Evolutionary conservation across 441 rosid species (phyloP).

Genomic region (Capsella rubella): DNA sequence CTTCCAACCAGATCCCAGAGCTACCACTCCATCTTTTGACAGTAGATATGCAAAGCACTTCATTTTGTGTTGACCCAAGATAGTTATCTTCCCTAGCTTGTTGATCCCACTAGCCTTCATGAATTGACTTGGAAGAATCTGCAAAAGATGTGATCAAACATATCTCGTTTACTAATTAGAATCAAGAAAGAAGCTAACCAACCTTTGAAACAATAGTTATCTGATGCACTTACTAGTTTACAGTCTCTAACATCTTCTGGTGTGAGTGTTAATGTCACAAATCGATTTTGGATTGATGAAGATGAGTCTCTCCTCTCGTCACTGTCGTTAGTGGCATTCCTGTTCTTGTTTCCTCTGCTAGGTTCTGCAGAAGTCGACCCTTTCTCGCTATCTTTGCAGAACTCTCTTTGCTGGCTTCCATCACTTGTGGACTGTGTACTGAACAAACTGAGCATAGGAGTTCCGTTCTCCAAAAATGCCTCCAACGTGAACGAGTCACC

Average conservation of each 20-base stretch:
- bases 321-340: not conserved
- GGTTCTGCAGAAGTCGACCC: not conserved
- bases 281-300: constrained; percentile 5
- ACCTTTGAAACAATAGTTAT: not conserved
- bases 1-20: not conserved
- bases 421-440: not conserved
- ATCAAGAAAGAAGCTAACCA: not conserved
- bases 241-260: not conserved
- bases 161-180: not conserved
- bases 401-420: not conserved
- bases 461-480: not conserved
- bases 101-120: constrained; percentile 8
- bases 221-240: constrained; percentile 2
- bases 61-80: constrained; percentile 8
- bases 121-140: constrained; percentile 5
- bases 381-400: not conserved
- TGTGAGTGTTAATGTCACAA: constrained; percentile 3
- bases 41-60: not conserved
- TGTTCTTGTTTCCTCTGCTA: not conserved
- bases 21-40: not conserved
- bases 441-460: not conserved
- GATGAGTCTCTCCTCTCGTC: not conserved
- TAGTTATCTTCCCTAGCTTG: not conserved
- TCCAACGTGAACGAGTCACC: constrained; percentile 27
- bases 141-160: not conserved